Base-by-base conservation (phyloP, 352 stramenopile species). In the Pseudoperonospora humuli region DNA sequence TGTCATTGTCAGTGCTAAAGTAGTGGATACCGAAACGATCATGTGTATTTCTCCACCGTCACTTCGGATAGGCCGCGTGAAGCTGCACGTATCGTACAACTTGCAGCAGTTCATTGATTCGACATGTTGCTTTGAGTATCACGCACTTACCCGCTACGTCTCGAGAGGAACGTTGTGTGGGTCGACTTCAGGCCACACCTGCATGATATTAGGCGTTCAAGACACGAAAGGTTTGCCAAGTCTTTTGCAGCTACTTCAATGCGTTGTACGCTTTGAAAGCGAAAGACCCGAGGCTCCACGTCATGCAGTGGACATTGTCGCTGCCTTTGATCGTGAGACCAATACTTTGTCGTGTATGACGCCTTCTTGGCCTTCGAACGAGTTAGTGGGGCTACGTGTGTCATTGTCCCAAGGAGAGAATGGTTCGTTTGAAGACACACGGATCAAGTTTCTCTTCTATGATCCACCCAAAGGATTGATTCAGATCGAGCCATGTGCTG, bases 61-160 rank as follows among this genome's bases (percentile, higher is more conserved):
- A 1, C 51, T 43, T 0, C 48, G 60, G 14, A 25, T 68, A 0
- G 70, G 72, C 1, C 61, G 69, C 1, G 68, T 72, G 2, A 50
- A 40, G 1, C 56, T 87, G 7, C 60, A 84, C 25, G 57, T 85
- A 3, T 81, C 73, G 6, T 87, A 87, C 52, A 87, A 87, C 34
- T 46, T 84, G 0, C 73, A 85, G 45, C 66, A 87, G 54, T 87
- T 70, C 55, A 80, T 67, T 2, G 61, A 80, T 35, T 81, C 75
- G 2, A 73, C 57, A 1, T 79, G 70, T 34, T 83, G 61, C 39
- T 87, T 85, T 14, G 75, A 87, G 45, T 87, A 84, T 38, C 75
- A 87, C 34, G 43, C 55, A 9, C 37, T n/a, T 10, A 80, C 72
- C 1, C 43, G 32, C 10, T 87, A 74, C 26, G 23, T 46, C 3